These are phyloP conservation scores for Fusarium nisikadoi DNA, from an alignment of 2,329 filamentous ascomycete genomes.

Conservation along the genomic window DNA sequence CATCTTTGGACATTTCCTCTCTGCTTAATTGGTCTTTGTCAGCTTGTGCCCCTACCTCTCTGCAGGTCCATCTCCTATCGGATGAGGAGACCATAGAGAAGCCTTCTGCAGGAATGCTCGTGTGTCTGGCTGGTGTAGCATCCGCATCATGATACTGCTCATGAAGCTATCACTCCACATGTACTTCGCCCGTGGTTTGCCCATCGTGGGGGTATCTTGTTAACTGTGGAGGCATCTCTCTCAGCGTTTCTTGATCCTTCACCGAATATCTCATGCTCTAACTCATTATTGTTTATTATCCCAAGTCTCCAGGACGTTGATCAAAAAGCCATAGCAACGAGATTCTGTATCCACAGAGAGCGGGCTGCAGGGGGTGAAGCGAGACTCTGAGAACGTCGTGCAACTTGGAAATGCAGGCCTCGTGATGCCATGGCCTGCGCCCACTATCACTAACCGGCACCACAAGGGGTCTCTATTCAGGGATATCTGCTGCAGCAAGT, in stretches of 20 bases:
- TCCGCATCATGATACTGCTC: constrained; percentile 36
- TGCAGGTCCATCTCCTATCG: constrained; percentile 44
- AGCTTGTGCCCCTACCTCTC: constrained; percentile 28
- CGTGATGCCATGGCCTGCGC: constrained; percentile 35
- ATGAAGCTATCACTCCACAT: constrained; percentile 33
- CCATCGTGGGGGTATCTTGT: constrained; percentile 28
- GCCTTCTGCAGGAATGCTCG: constrained; percentile 19
- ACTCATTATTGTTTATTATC: constrained; percentile 25
- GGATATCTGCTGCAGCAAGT: constrained; percentile 33
- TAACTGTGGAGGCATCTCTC: constrained; percentile 2
- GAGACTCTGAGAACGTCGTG: constrained; percentile 26
- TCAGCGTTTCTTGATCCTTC: background rate
- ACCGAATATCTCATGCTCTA: background rate
- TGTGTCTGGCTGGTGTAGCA: constrained; percentile 34
- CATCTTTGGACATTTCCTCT: constrained; percentile 16
- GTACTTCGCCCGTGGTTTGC: constrained; percentile 3
- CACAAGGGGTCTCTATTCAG: constrained; percentile 23
- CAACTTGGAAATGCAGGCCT: constrained; percentile 40
- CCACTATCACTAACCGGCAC: constrained; percentile 25
- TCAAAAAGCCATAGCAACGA: constrained; percentile 36
- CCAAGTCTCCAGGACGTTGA: constrained; percentile 4
- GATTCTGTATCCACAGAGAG: constrained; percentile 26
- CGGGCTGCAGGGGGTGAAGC: constrained; percentile 38
- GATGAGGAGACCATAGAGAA: constrained; percentile 31
- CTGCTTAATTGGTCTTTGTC: constrained; percentile 27